These are phyloP conservation scores for Mycena epipterygia DNA, from an alignment of 768 basidiomycete species.

Conservation along the genomic window DNA sequence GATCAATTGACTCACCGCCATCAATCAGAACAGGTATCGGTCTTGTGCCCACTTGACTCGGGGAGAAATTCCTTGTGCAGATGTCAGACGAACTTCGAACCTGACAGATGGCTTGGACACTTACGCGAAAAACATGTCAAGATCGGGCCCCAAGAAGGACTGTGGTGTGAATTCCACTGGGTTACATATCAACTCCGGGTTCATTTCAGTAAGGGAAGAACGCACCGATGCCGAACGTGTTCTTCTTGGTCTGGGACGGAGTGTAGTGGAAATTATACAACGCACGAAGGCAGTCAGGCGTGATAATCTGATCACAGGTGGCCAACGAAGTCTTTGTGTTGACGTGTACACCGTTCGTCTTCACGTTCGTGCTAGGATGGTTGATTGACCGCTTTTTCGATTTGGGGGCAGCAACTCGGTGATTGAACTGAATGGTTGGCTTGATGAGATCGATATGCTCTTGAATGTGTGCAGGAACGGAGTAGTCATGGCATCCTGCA, in stretches of 20 bases:
- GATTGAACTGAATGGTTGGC: constrained; percentile 59
- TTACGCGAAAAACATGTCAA: constrained; percentile 41
- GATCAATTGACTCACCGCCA: constrained; percentile 41
- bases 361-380: constrained; percentile 31
- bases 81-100: neutral
- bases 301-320: constrained; percentile 53
- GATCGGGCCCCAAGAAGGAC: constrained; percentile 49
- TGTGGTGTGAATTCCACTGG: constrained; percentile 59
- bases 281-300: constrained; percentile 55
- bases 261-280: constrained; percentile 53
- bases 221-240: constrained; percentile 56
- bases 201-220: neutral
- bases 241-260: constrained; percentile 45
- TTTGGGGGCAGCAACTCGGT: constrained; percentile 34
- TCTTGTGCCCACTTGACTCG: constrained; percentile 45
- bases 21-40: constrained; percentile 53
- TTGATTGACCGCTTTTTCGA: constrained; percentile 17
- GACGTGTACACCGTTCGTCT: constrained; percentile 26
- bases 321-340: constrained; percentile 27
- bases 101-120: neutral
- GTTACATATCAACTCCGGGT: neutral
- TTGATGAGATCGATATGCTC: constrained; percentile 59
- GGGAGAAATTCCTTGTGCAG: constrained; percentile 52
- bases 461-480: constrained; percentile 53
- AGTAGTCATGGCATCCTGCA: constrained; percentile 55